These are phyloP conservation scores for Penicillium macrosclerotiorum DNA, from an alignment of 495 filamentous ascomycete species.

Conservation along the genomic window DNA sequence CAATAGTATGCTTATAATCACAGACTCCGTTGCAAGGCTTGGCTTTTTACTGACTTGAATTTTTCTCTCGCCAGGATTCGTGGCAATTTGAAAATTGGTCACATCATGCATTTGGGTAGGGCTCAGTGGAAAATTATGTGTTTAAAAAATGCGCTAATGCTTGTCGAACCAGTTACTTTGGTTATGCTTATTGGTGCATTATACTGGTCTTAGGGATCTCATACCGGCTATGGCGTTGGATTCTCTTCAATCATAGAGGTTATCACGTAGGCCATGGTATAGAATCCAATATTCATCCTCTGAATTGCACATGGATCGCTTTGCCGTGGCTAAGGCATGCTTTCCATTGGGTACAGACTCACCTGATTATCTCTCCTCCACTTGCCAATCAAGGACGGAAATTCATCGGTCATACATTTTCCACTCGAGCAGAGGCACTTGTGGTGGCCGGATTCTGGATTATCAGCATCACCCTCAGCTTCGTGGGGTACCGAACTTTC, in stretches of 20 bases:
- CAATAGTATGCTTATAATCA: slow-evolving; percentile 27
- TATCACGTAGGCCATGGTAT: background rate
- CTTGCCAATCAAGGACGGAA: slow-evolving; percentile 23
- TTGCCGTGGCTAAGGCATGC: background rate
- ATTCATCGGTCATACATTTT: slow-evolving; percentile 37
- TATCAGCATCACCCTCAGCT: slow-evolving; percentile 36
- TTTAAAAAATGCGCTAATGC: background rate
- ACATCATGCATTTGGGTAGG: slow-evolving; percentile 39
- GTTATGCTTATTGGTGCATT: slow-evolving; percentile 34
- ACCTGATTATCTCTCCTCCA: slow-evolving; percentile 36
- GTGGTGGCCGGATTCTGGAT: slow-evolving; percentile 40
- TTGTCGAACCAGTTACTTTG: slow-evolving; percentile 14
- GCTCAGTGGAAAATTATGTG: background rate
- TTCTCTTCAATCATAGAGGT: slow-evolving; percentile 1
- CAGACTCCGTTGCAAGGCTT: too few relatives aligned
- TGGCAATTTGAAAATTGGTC: slow-evolving; percentile 38
- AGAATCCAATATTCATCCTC: slow-evolving; percentile 9
- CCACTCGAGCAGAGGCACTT: slow-evolving; percentile 40
- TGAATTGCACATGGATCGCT: background rate
- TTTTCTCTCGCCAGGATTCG: too few relatives aligned
- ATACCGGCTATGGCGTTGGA: slow-evolving; percentile 17
- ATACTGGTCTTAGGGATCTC: slow-evolving; percentile 28
- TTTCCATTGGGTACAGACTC: slow-evolving; percentile 28
- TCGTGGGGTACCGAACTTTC: slow-evolving; percentile 36
- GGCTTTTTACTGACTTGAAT: background rate